phyloP scores from a whole-genome alignment of 129 eudicot genomes.

The Chrysanthemum makinoi region DNA sequence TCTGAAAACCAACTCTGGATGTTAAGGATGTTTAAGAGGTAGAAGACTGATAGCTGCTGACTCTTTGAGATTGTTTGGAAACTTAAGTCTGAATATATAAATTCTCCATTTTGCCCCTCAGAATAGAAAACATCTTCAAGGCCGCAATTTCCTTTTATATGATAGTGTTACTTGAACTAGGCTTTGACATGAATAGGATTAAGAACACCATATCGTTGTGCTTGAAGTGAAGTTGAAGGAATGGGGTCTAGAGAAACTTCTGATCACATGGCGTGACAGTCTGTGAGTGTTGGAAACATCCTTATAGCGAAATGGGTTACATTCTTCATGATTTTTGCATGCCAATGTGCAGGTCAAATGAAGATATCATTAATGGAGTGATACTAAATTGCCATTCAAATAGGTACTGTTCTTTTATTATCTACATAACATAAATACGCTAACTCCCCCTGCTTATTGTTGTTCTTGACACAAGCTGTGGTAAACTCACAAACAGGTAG shows the following conservation, averaged over 20 bases:
- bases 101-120: not conserved
- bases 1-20: not conserved
- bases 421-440: constrained; percentile 3
- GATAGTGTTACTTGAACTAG: constrained; percentile 14
- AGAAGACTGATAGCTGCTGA: no score
- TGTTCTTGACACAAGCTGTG: constrained; percentile 23
- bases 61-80: not conserved
- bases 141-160: not conserved
- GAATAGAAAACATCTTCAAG: not conserved
- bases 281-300: not conserved
- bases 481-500: constrained; percentile 11
- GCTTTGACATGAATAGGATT: constrained; percentile 8
- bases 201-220: not conserved
- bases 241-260: constrained; percentile 1
- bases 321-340: constrained; percentile 30
- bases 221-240: constrained; percentile 1
- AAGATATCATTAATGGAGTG: constrained; percentile 46
- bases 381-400: constrained; percentile 28
- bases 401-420: constrained; percentile 44
- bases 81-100: not conserved
- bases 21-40: not conserved
- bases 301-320: constrained; percentile 10
- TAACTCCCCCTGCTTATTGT: constrained; percentile 11
- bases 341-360: constrained; percentile 53
- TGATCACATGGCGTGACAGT: not conserved